phyloP scores from a whole-genome alignment of 2,329 filamentous ascomycete genomes.

The Epichloe coenophiala region DNA sequence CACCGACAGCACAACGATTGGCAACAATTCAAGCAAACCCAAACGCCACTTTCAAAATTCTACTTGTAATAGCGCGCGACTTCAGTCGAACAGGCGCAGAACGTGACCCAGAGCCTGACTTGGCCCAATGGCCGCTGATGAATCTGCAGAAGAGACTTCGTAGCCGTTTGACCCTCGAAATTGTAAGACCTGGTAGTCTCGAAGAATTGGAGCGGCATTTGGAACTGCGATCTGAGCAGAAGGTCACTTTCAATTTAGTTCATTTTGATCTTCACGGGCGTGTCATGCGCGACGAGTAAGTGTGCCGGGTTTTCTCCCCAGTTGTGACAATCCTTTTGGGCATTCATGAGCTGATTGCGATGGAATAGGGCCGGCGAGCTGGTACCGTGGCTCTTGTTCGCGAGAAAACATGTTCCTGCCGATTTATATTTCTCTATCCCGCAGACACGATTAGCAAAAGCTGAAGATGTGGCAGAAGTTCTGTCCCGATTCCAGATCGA shows the following conservation, averaged over 20 bases:
- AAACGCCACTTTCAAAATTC: conserved; percentile 10
- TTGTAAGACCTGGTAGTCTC: conserved; percentile 13
- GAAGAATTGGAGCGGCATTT: conserved; percentile 14
- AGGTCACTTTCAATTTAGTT: conserved; percentile 14
- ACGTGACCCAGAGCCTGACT: conserved; percentile 16
- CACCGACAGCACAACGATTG: conserved; percentile 7
- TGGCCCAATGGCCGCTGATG: conserved; percentile 18
- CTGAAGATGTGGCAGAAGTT: conserved; percentile 12
- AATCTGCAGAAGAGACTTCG: conserved; percentile 14
- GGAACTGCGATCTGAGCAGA: conserved; percentile 9
- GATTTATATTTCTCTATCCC: conserved; percentile 10
- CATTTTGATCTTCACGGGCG: conserved; percentile 17
- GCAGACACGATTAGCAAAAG: conserved; percentile 12
- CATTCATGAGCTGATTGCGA: background rate
- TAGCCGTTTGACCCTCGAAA: conserved; percentile 13
- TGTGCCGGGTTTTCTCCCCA: background rate
- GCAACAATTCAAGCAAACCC: conserved; percentile 10
- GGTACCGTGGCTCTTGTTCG: conserved; percentile 15
- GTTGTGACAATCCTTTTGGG: background rate
- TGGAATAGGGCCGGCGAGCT: conserved; percentile 8
- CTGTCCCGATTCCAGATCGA: conserved; percentile 13
- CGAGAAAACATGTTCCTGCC: conserved; percentile 8
- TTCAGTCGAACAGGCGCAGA: conserved; percentile 13
- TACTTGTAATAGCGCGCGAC: conserved; percentile 16
- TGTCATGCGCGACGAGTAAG: conserved; percentile 14